These are phyloP conservation scores for Colletotrichum neosansevieriae DNA, from an alignment of 2,329 filamentous ascomycete species.

Conservation along the genomic window DNA sequence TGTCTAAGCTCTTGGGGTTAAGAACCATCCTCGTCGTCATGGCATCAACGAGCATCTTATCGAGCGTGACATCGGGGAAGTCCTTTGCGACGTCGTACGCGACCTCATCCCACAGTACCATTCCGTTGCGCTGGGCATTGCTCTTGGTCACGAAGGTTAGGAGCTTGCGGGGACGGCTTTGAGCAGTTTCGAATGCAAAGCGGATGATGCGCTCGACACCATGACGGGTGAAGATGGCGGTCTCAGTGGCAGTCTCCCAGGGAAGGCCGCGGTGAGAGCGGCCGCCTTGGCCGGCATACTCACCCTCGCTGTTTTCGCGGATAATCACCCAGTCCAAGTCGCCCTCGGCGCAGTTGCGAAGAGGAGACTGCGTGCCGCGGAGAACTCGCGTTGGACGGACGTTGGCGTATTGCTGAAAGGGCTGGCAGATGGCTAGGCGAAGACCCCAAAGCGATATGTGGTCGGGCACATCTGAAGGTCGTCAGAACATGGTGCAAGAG, in stretches of 20 bases:
- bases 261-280: constrained; percentile 66
- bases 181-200: constrained; percentile 71
- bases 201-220: constrained; percentile 71
- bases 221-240: constrained; percentile 71
- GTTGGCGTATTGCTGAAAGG: constrained; percentile 75
- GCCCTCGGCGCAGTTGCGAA: constrained; percentile 59
- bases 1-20: constrained; percentile 69
- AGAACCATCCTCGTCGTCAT: constrained; percentile 66
- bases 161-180: constrained; percentile 64
- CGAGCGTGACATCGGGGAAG: constrained; percentile 69
- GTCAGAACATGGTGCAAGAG: background rate
- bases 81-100: constrained; percentile 66
- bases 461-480: constrained; percentile 67
- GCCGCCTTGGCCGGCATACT: constrained; percentile 74
- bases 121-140: constrained; percentile 74
- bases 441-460: constrained; percentile 76
- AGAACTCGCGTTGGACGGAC: constrained; percentile 72
- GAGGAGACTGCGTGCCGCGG: constrained; percentile 67
- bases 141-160: constrained; percentile 75
- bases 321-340: constrained; percentile 76
- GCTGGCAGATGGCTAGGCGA: constrained; percentile 72
- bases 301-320: constrained; percentile 75
- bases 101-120: constrained; percentile 77
- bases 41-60: constrained; percentile 74
- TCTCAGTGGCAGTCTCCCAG: constrained; percentile 72